phyloP scores from a whole-genome alignment of 208 protist species.

The Acanthamoeba sp. region DNA sequence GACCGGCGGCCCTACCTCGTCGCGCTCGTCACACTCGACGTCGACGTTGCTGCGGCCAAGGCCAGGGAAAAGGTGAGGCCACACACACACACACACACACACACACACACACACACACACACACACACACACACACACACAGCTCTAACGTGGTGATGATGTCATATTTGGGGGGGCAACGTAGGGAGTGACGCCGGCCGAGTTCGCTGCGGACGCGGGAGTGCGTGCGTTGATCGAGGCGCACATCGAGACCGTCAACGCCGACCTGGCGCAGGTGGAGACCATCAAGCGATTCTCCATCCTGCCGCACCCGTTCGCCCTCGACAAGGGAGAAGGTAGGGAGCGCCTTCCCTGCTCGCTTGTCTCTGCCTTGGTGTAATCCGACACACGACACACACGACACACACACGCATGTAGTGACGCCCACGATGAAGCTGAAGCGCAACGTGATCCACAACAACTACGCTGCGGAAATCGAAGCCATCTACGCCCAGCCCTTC shows the following conservation, averaged over 20 bases:
- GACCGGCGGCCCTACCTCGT: slow-evolving; percentile 74
- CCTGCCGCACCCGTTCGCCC: slow-evolving; percentile 63
- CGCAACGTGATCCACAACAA: slow-evolving; percentile 70
- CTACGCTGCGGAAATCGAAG: slow-evolving; percentile 72
- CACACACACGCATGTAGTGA: not conserved
- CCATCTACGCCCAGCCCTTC: slow-evolving; percentile 71
- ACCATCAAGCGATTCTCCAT: slow-evolving; percentile 72
- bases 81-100: no score
- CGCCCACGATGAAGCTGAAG: slow-evolving; percentile 79
- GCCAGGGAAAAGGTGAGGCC: not conserved
- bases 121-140: no score
- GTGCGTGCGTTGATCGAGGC: slow-evolving; percentile 45
- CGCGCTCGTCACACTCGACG: slow-evolving; percentile 70
- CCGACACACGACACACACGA: not conserved
- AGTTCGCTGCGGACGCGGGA: slow-evolving; percentile 4
- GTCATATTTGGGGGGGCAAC: no score
- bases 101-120: no score
- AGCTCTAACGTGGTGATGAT: no score
- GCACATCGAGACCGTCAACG: slow-evolving; percentile 52
- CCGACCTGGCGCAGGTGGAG: slow-evolving; percentile 65
- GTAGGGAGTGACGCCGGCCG: not conserved
- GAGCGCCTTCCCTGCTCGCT: no score
- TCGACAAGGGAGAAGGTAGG: slow-evolving; percentile 59
- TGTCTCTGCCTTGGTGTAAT: not conserved
- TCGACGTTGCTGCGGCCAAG: not conserved